These are phyloP conservation scores for Wickerhamomyces bisporus DNA, from an alignment of 805 yeast genomes.

Conservation along the genomic window DNA sequence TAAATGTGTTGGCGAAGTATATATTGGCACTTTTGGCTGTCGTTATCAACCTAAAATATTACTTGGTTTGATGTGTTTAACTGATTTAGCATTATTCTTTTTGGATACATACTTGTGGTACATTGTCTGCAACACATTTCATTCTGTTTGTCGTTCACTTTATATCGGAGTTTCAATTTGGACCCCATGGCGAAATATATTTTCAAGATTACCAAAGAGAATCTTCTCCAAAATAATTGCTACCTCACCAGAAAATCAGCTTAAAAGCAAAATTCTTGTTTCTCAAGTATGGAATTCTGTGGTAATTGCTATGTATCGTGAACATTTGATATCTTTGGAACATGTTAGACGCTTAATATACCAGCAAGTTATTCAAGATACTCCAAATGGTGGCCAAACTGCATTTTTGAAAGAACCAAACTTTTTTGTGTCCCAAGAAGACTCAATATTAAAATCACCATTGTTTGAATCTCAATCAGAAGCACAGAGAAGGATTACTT, in stretches of 20 bases:
- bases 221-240: slow-evolving; percentile 63
- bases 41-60: slow-evolving; percentile 51
- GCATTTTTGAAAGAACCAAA: slow-evolving; percentile 59
- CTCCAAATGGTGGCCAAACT: slow-evolving; percentile 32
- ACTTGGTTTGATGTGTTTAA: slow-evolving; percentile 45
- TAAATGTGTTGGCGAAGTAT: slow-evolving; percentile 57
- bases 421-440: slow-evolving; percentile 80
- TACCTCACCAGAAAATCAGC: slow-evolving; percentile 74
- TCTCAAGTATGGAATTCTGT: slow-evolving; percentile 99
- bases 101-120: slow-evolving; percentile 85
- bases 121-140: slow-evolving; percentile 70
- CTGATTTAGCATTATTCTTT: slow-evolving; percentile 67
- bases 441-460: slow-evolving; percentile 55
- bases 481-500: slow-evolving; percentile 78
- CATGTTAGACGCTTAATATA: slow-evolving; percentile 95
- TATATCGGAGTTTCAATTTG: slow-evolving; percentile 76
- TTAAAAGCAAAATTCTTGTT: slow-evolving; percentile 93
- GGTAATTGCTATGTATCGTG: slow-evolving; percentile 98
- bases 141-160: slow-evolving; percentile 66
- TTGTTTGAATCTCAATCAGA: slow-evolving; percentile 61
- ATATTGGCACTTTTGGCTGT: slow-evolving; percentile 51
- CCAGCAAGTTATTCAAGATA: slow-evolving; percentile 65
- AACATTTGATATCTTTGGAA: slow-evolving; percentile 93
- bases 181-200: slow-evolving; percentile 86
- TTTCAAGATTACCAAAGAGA: slow-evolving; percentile 70